Evolutionary conservation across 192 early-diverging fungal genomes (phyloP).

Genomic region (Spinellus fusiger): DNA sequence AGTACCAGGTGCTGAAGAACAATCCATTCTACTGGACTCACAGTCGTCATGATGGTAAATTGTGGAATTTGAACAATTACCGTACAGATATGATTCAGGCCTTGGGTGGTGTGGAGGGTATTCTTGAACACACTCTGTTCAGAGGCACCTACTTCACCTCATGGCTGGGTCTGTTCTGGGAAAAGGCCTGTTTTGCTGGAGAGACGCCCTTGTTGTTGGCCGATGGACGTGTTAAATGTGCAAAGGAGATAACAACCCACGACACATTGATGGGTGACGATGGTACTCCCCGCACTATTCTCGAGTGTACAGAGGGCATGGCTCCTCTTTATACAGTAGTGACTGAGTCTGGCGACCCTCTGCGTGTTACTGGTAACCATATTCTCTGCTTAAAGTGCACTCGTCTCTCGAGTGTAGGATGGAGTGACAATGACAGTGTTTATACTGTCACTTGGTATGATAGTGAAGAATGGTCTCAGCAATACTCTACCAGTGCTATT

Average conservation of each 20-base stretch:
- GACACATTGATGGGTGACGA: slow-evolving; percentile 46
- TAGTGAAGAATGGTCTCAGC: neutral
- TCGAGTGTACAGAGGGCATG: slow-evolving; percentile 24
- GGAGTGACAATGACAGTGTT: slow-evolving; percentile 4
- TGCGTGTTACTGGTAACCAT: slow-evolving; percentile 31
- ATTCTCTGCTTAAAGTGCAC: slow-evolving; percentile 30
- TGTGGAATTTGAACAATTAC: slow-evolving; percentile 89
- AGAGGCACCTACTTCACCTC: slow-evolving; percentile 97
- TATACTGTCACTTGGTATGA: slow-evolving; percentile 1
- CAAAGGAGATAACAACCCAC: slow-evolving; percentile 32
- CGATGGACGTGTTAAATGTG: slow-evolving; percentile 28
- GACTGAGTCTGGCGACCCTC: slow-evolving; percentile 7
- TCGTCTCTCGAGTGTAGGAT: neutral
- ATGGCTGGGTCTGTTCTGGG: slow-evolving; percentile 99
- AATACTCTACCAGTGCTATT: slow-evolving; percentile 1
- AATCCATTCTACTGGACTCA: slow-evolving; percentile 98
- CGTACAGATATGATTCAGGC: slow-evolving; percentile 99
- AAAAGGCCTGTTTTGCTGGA: slow-evolving; percentile 44
- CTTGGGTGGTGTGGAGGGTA: slow-evolving; percentile 96
- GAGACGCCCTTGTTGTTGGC: slow-evolving; percentile 26
- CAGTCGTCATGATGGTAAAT: slow-evolving; percentile 32
- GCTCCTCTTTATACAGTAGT: slow-evolving; percentile 25
- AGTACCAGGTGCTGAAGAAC: slow-evolving; percentile 91
- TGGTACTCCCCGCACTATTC: slow-evolving; percentile 33
- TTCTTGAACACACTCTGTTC: slow-evolving; percentile 97